Percentiles rank a stretch among this genome's conserved stretches.
phyloP scores from a whole-genome alignment of 2,329 filamentous ascomycete species.

The Scopulariopsis brevicaulis region DNA sequence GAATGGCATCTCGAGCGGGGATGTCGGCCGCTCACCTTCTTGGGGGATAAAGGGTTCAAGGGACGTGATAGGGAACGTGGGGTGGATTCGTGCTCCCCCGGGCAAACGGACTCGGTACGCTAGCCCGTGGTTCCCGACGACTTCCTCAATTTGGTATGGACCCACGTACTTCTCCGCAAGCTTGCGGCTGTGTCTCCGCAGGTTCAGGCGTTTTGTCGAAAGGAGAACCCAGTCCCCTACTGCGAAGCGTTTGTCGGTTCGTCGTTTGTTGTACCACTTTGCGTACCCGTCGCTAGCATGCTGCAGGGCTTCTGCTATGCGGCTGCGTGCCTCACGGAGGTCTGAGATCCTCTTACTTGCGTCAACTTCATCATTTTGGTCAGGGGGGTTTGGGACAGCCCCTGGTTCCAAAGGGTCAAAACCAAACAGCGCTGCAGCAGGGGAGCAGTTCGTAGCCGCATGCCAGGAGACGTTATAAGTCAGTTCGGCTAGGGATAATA shows the following conservation, averaged over 20 bases:
- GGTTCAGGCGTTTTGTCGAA: not conserved
- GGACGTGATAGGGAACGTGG: not conserved
- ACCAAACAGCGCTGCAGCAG: not conserved
- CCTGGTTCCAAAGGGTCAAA: not conserved
- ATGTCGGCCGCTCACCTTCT: too few relatives aligned
- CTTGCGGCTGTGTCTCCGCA: not conserved
- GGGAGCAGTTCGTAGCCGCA: not conserved
- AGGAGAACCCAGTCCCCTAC: not conserved
- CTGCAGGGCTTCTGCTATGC: not conserved
- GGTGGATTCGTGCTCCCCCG: not conserved
- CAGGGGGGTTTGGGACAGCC: not conserved
- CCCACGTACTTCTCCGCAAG: not conserved
- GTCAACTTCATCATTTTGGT: not conserved
- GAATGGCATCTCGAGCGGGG: too few relatives aligned
- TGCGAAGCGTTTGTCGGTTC: not conserved
- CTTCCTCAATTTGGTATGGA: not conserved
- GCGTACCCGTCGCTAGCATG: not conserved
- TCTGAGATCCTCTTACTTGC: not conserved
- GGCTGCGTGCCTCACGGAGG: not conserved
- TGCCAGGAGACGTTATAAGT: not conserved
- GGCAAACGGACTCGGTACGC: not conserved
- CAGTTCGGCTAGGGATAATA: not conserved
- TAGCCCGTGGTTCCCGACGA: not conserved
- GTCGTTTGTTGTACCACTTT: not conserved
- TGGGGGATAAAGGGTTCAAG: not conserved